These are phyloP conservation scores for Ogataea allantospora DNA, from an alignment of 805 yeast genomes.

Conservation along the genomic window DNA sequence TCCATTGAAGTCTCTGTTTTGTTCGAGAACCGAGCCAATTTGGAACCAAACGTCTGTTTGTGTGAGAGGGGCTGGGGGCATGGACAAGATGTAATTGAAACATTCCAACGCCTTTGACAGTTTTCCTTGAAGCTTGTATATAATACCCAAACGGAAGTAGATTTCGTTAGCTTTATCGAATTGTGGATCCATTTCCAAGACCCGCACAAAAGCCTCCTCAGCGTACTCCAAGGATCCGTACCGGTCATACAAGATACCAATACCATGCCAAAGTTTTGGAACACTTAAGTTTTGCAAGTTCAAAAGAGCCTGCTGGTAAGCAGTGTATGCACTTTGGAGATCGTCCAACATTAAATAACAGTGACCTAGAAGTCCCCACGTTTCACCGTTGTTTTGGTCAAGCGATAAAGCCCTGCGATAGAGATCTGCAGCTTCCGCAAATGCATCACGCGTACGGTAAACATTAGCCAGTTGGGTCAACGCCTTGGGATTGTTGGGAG, in stretches of 20 bases:
- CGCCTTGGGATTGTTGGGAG: constrained; percentile 83
- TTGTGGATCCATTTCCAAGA: constrained; percentile 90
- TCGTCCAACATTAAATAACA: constrained; percentile 97
- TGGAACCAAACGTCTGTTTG: constrained; percentile 99
- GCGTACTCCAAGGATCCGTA: constrained; percentile 97
- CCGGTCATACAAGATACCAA: constrained; percentile 93
- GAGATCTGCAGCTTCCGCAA: constrained; percentile 90
- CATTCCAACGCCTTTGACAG: constrained; percentile 87
- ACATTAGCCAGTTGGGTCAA: constrained; percentile 83
- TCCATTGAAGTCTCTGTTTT: constrained; percentile 83
- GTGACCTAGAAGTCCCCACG: constrained; percentile 96
- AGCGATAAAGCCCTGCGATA: constrained; percentile 83
- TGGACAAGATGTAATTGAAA: constrained; percentile 83
- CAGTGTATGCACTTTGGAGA: constrained; percentile 90
- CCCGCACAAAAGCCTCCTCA: constrained; percentile 97
- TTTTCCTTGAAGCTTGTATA: constrained; percentile 92
- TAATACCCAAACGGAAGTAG: constrained; percentile 92
- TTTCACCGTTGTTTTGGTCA: constrained; percentile 87
- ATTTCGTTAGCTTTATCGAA: constrained; percentile 96
- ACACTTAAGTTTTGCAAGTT: constrained; percentile 91
- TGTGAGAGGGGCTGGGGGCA: constrained; percentile 94
- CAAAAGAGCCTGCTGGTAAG: constrained; percentile 93
- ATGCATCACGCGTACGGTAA: constrained; percentile 85
- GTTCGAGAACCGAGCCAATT: constrained; percentile 93
- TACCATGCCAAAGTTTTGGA: constrained; percentile 98